Evolutionary conservation across 768 basidiomycete genomes (phyloP).

Genomic region (Xerocomellus intermedius): DNA sequence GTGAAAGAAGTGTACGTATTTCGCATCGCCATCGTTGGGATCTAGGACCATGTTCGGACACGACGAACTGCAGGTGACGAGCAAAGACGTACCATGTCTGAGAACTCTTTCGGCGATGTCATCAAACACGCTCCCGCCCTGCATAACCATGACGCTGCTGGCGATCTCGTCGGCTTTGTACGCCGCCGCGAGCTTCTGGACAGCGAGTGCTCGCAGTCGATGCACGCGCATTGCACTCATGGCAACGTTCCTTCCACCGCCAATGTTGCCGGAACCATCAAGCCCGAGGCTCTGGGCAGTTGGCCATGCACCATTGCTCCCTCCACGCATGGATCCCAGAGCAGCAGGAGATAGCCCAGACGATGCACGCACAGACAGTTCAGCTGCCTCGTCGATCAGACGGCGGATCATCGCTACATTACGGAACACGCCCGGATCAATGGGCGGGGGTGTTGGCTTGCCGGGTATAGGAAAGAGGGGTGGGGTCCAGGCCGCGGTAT

Average conservation of each 20-base stretch:
- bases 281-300: conserved; percentile 63
- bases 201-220: conserved; percentile 74
- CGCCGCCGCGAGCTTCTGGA: conserved; percentile 83
- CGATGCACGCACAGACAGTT: conserved; percentile 82
- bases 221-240: conserved; percentile 88
- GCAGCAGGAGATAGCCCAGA: conserved; percentile 79
- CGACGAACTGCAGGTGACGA: not conserved
- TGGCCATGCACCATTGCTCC: conserved; percentile 52
- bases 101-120: conserved; percentile 89
- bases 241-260: conserved; percentile 67
- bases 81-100: conserved; percentile 49
- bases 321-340: conserved; percentile 60
- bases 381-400: conserved; percentile 87
- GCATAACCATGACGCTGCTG: conserved; percentile 93
- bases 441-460: conserved; percentile 77
- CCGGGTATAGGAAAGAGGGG: conserved; percentile 58
- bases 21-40: conserved; percentile 73
- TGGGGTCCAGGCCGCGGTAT: conserved; percentile 35
- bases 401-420: conserved; percentile 71
- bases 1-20: conserved; percentile 92
- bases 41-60: conserved; percentile 42
- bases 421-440: conserved; percentile 85
- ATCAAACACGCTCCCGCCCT: conserved; percentile 88
- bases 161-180: conserved; percentile 90
- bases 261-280: conserved; percentile 51